Base-by-base conservation (phyloP, 192 early-diverging fungal species). In the Chytriomyces sp. region DNA sequence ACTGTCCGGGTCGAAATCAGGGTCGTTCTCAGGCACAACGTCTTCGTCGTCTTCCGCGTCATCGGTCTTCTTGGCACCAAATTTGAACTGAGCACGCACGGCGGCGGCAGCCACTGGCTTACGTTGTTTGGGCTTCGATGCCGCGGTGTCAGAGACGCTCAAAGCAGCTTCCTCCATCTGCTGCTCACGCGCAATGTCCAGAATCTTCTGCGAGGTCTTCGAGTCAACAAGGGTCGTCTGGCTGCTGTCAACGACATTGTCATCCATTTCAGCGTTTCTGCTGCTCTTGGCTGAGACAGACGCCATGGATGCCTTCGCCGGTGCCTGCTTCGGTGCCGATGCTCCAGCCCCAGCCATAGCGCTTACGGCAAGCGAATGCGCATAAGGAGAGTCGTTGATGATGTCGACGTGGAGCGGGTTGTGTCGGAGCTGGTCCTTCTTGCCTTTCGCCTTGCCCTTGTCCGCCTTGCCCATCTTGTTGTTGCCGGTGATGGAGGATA, bases 161-260 rank as follows among this genome's bases (percentile, higher is more conserved):
- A 20, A 43, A 20, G 53, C 23, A n/a, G 60, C 90, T 6, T 96
- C 80, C 80, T 98, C 95, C 45, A 93, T 91, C 84, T 98, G 97
- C 85, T 99, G 97, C 78, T 94, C 88, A 78, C 89, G 86, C 45
- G 94, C 95, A 72, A 99, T 91, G 79, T 90, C 80, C 70, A 99
- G 79, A 86, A 98, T 95, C 73, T 94, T 94, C 81, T 88, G 88
- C 10, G 96, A 97, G 45, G 94, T 92, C 78, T 94, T 96, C 63
- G 91, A 87, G 78, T 98, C 97, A n/a, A 97, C 86, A 67, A 80
- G 50, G 64, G n/a, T 65, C 46, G 67, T 46, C 43, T 57, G 53
- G 11, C 53, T 57, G 53, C 13, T 20, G 53, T 57, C 20, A 0
- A 24, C 4, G 24, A 13, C 64, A 26, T 44, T 24, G 35, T 69